These are phyloP conservation scores for Pistacia vera DNA, from an alignment of 345 rosid species.

Conservation along the genomic window DNA sequence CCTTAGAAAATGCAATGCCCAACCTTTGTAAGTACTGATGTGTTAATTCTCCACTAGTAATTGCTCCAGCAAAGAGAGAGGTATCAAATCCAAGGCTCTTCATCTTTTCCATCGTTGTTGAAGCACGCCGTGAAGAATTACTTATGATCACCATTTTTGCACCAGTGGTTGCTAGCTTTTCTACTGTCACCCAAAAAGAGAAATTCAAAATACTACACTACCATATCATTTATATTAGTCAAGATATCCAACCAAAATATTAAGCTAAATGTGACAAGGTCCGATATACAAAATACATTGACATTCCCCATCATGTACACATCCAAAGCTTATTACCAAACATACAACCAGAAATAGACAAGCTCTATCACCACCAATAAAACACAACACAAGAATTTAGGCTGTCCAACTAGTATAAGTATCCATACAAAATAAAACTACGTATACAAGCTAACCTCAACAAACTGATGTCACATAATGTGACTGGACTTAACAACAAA, in stretches of 20 bases:
- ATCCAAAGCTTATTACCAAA: not conserved
- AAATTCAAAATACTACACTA: slow-evolving; percentile 2
- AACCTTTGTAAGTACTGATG: slow-evolving; percentile 82
- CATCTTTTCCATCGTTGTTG: slow-evolving; percentile 72
- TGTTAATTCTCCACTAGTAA: slow-evolving; percentile 92
- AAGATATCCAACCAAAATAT: not conserved
- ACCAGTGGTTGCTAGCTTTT: slow-evolving; percentile 68
- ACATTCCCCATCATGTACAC: not conserved
- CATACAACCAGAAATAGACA: not conserved
- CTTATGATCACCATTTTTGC: slow-evolving; percentile 87
- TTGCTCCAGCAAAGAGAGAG: slow-evolving; percentile 82
- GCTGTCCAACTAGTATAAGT: not conserved
- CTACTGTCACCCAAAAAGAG: slow-evolving; percentile 52
- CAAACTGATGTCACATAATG: no score
- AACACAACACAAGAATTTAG: not conserved
- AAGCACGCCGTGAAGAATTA: slow-evolving; percentile 93
- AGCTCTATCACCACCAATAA: not conserved
- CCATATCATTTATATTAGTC: slow-evolving; percentile 8
- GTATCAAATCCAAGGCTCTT: slow-evolving; percentile 91
- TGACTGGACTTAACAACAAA: no score
- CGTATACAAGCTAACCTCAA: no score
- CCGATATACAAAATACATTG: not conserved
- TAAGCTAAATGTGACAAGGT: not conserved
- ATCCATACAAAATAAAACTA: no score
- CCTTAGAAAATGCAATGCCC: not conserved